Base-by-base conservation (phyloP, 352 stramenopile species). In the Phytophthora pistaciae region DNA sequence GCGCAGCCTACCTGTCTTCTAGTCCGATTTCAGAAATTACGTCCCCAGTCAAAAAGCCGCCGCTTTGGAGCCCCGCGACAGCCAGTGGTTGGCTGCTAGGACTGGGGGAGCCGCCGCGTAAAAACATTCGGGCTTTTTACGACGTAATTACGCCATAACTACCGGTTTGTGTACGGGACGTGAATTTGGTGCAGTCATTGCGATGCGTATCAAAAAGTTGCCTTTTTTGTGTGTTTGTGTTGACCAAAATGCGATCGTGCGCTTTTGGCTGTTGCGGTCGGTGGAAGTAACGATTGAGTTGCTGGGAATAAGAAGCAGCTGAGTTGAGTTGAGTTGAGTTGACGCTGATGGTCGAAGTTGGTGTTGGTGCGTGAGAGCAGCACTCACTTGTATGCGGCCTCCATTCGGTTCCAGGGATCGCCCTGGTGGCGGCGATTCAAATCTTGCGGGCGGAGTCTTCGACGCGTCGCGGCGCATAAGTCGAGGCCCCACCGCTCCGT, bases 21-120 rank as follows among this genome's bases (percentile, higher is more conserved):
- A 91, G 86, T 93, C 86, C 86, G 84, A 90, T 92, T 93, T 92
- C 75, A 88, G 84, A 91, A 91, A 93, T 91, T 90, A 83, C 75
- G 55, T 54, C 36, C 63, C 49, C 48, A 66, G 44, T 63, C 46
- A 73, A 82, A 60, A 63, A 68, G 33, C 61, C 62, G 62, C 56
- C 77, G 74, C 68, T 76, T 63, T 57, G 10, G 68, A 77, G 59
- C 69, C 54, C 57, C 44, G 33, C 72, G 60, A 76, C 72, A 79
- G 65, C 74, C 74, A 81, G 58, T 78, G 69, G 69, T 78, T 80
- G 61, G 60, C 23, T 29, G 25, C 11, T 50, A 40, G 49, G 53
- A 56, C 31, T 53, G 36, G 56, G 52, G 69, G 50, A 57, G 31
- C 2, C 5, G 44, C 9, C 11, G 3, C 56, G 62, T 73, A 73